Base-by-base conservation (phyloP, 2,329 filamentous ascomycete species). In the Colletotrichum agaves region DNA sequence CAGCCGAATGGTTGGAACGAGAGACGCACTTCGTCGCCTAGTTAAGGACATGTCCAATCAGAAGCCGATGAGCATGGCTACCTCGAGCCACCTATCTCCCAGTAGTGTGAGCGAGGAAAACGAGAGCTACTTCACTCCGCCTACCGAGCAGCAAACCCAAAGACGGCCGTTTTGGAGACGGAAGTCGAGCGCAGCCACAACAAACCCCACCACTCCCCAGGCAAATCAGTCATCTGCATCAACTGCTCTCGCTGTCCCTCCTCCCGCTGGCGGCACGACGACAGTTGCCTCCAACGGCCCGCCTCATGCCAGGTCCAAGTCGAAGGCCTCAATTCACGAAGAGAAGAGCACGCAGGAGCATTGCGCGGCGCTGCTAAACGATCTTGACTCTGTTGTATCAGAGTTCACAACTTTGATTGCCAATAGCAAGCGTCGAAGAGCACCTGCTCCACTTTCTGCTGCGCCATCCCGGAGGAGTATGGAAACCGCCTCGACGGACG, bases 141-240 rank as follows among this genome's bases (percentile, higher is more conserved):
- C 65, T 12, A 73, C 79, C 3, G 89, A 93, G 61, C 93, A 85
- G 76, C 93, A 85, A 76, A 6, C 61, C 3, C 65, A 68, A 23
- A 47, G 55, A 21, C 87, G 89, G 67, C 84, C 93, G 0, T 98
- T 99, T 75, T 99, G 96, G 96, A 97, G 94, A 78, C 89, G 95
- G 53, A 98, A 97, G 79, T 84, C 90, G 1, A 94, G 90, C 73
- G 81, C 82, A 2, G 77, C 84, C 19, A 94, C 90, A 72, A 82
- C 82, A 2, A 78, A 83, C 19, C 77, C 81, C 3, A 74, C 83
- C 33, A 77, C 80, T 5, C 78, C 84, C 2, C 67, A 69, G 23
- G 76, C 79, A 31, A 70, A 82, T 19, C 80, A 83, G 7, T 76
- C 81, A 37, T 67, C 79, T 1, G 72, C 78, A 2, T 74, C 79